These are phyloP conservation scores for Amoebophrya sp. DNA, from an alignment of 169 alveolate species.

Conservation along the genomic window DNA sequence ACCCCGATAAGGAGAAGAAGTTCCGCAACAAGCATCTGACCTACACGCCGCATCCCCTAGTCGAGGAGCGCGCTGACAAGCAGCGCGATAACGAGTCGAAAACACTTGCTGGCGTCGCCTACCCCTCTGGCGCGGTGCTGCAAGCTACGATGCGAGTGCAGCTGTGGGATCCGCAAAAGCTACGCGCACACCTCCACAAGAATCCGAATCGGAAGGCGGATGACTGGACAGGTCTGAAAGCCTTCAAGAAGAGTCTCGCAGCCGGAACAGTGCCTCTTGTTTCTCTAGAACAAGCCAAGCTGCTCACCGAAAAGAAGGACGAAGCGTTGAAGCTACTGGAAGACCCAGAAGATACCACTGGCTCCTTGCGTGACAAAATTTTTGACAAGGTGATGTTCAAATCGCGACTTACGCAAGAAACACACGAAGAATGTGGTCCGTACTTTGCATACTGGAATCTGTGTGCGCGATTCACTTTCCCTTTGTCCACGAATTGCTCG, in stretches of 20 bases:
- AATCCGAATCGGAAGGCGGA: not conserved
- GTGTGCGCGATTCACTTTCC: too few species aligned
- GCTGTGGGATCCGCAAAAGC: not conserved
- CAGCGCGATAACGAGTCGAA: not conserved
- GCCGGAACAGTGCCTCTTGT: not conserved
- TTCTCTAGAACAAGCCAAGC: not conserved
- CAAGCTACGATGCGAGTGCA: not conserved
- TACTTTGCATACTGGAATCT: too few species aligned
- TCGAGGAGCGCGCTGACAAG: not conserved
- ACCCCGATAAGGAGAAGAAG: not conserved
- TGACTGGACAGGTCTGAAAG: not conserved
- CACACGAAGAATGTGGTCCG: too few species aligned
- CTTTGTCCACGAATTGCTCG: too few species aligned
- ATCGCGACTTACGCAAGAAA: too few species aligned
- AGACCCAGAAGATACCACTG: too few species aligned
- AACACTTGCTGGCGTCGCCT: not conserved
- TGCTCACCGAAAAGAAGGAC: too few species aligned
- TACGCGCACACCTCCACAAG: not conserved
- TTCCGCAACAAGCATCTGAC: not conserved
- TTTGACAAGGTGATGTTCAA: too few species aligned
- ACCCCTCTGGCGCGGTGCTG: not conserved
- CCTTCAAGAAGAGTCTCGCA: not conserved
- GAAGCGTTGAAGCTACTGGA: too few species aligned
- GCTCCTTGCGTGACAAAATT: too few species aligned
- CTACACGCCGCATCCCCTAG: not conserved